phyloP scores from a whole-genome alignment of 768 basidiomycete species.

The Suillus lakei region DNA sequence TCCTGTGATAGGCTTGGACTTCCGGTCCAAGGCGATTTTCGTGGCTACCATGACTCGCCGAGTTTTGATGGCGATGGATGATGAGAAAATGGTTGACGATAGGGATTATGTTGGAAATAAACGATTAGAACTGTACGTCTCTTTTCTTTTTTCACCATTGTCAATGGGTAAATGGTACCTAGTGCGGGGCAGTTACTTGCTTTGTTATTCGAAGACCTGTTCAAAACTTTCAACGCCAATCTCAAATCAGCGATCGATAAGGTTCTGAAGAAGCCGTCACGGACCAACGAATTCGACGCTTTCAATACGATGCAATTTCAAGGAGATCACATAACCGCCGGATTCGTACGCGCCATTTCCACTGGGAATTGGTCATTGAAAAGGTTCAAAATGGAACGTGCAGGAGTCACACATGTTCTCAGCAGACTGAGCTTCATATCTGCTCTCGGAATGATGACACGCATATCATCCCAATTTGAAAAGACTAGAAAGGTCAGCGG shows the following conservation, averaged over 20 bases:
- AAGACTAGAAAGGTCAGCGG: constrained; percentile 99
- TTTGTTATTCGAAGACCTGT: constrained; percentile 95
- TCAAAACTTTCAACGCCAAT: constrained; percentile 98
- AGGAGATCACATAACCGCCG: constrained; percentile 94
- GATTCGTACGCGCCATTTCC: constrained; percentile 96
- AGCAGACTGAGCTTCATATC: constrained; percentile 95
- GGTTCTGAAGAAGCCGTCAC: constrained; percentile 93
- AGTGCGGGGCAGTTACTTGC: constrained; percentile 97
- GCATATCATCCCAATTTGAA: constrained; percentile 98
- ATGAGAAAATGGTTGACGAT: constrained; percentile 97
- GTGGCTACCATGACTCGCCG: constrained; percentile 97
- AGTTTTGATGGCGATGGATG: constrained; percentile 95
- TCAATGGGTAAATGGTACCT: constrained; percentile 15
- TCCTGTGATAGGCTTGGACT: constrained; percentile 86
- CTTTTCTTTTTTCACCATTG: constrained; percentile 14
- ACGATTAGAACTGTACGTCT: constrained; percentile 88
- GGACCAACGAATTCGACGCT: constrained; percentile 94
- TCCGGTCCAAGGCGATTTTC: constrained; percentile 93
- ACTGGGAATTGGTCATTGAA: constrained; percentile 99
- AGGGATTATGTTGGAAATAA: constrained; percentile 99
- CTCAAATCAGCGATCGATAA: constrained; percentile 96
- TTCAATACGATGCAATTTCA: constrained; percentile 94
- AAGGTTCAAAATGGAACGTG: constrained; percentile 99
- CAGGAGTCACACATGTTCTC: constrained; percentile 97
- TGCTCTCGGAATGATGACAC: constrained; percentile 99